These are phyloP conservation scores for Echinosophora koreensis DNA, from an alignment of 306 rosid genomes.

Conservation along the genomic window DNA sequence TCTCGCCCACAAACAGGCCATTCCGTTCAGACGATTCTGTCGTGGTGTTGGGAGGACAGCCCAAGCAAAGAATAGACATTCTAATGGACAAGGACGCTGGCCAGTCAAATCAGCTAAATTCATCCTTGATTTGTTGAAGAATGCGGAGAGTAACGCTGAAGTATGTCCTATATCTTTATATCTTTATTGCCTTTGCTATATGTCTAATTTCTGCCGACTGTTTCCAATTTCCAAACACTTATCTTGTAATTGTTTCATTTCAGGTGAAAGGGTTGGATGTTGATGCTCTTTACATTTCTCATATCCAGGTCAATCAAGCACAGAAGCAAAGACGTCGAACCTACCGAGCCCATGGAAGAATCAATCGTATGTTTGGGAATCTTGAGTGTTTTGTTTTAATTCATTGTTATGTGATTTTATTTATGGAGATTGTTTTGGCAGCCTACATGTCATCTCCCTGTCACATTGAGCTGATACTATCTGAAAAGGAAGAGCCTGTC, in stretches of 20 bases:
- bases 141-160: slow-evolving; percentile 98
- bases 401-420: neutral
- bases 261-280: slow-evolving; percentile 96
- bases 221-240: neutral
- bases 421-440: slow-evolving; percentile 42
- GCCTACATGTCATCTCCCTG: slow-evolving; percentile 98
- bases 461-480: slow-evolving; percentile 83
- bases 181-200: neutral
- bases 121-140: slow-evolving; percentile 84
- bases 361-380: slow-evolving; percentile 65
- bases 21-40: slow-evolving; percentile 89
- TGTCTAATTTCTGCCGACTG: neutral
- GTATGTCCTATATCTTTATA: slow-evolving; percentile 40
- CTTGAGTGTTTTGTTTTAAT: neutral
- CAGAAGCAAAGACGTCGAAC: slow-evolving; percentile 94
- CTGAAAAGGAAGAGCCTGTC: slow-evolving; percentile 92
- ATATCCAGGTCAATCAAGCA: slow-evolving; percentile 94
- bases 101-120: slow-evolving; percentile 90
- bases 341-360: slow-evolving; percentile 95
- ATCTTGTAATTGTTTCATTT: neutral
- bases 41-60: slow-evolving; percentile 96
- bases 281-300: slow-evolving; percentile 72
- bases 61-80: slow-evolving; percentile 92
- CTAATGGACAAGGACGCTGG: slow-evolving; percentile 98
- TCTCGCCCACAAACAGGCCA: slow-evolving; percentile 91